Evolutionary conservation across 2,329 filamentous ascomycete species (phyloP), one percentile per base, ranked within the genome.

Genomic region (Magnaporthales sp.): DNA sequence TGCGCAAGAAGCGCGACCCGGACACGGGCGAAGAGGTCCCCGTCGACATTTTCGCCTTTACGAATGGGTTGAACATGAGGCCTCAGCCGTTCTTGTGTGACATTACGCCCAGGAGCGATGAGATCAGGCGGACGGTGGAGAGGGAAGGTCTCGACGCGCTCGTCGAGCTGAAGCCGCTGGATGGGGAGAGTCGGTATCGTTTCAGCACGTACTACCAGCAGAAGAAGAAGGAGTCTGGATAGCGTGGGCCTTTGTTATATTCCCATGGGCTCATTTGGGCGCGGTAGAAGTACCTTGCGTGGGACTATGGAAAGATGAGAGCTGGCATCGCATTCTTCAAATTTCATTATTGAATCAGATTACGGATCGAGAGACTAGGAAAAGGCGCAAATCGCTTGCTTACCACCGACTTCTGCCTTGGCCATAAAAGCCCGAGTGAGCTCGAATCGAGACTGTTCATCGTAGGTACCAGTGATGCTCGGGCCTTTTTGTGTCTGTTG

Each of bases 41-140:
- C 5, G 82, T 87, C 54, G 84, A 87, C 68, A 86, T 87, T 56
- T 84, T 85, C 81, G 73, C 80, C 76, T 80, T 68, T 22, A 71
- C 71, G 2, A 85, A 87, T 68, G 84, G 84, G 2, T 75, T 86
- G 27, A 87, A 87, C 68, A 85, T 85, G 83, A 79, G 84, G 2
- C 84, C 84, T 3, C 78, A 80, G 68, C 81, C 82, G 0, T 87
- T 87, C 70, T 74, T 79, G 66, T 86, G 85, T 66, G 80, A 77
- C 66, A 84, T 87, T 68, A 78, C 75, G 46, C 82, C 84, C 13
- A 76, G 84, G 31, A 81, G 73, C 13, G 77, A 80, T 19, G 78
- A 79, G 67, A 83, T 86, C 65, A 75, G 75, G 3, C 74, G 78
- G 66, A 80, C 84, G 0, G 83, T 87, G 61, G 76, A 84, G 66